Evolutionary conservation across 208 protist species (phyloP).

Genomic region (Leishmania guyanensis): DNA sequence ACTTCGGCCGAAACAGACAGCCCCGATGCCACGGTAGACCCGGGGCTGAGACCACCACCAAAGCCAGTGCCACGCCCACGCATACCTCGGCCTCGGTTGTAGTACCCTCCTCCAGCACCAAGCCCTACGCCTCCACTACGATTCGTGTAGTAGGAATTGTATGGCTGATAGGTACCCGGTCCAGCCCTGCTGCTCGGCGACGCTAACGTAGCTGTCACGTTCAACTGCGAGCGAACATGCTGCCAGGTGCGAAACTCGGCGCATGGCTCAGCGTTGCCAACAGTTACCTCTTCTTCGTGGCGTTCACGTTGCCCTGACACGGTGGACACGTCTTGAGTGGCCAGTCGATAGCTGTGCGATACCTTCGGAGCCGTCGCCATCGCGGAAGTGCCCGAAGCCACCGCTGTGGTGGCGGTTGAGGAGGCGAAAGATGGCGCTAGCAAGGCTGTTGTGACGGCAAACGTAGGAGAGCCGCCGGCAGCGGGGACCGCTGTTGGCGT

Average conservation of each 20-base stretch:
- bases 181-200: background rate
- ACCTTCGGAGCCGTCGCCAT: constrained; percentile 8
- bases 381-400: background rate
- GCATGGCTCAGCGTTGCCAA: constrained; percentile 18
- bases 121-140: background rate
- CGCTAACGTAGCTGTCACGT: constrained; percentile 3
- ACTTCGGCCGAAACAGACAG: constrained; percentile 22
- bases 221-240: constrained; percentile 26
- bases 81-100: constrained; percentile 16
- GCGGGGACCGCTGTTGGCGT: background rate
- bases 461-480: background rate
- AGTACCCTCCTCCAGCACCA: constrained; percentile 8
- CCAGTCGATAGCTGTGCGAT: constrained; percentile 16
- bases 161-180: constrained; percentile 15
- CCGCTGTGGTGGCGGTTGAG: background rate
- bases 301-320: constrained; percentile 15
- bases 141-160: constrained; percentile 19
- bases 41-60: constrained; percentile 1
- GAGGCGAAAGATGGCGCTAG: background rate
- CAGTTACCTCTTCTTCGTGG: constrained; percentile 1
- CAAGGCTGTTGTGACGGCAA: background rate
- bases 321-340: constrained; percentile 19
- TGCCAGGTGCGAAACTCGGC: constrained; percentile 27
- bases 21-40: background rate
- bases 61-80: constrained; percentile 5